Percentiles rank a stretch among this genome's conserved stretches.
Evolutionary conservation across 2,329 filamentous ascomycete species (phyloP).

Genomic region (Sporothrix variecibatus): DNA sequence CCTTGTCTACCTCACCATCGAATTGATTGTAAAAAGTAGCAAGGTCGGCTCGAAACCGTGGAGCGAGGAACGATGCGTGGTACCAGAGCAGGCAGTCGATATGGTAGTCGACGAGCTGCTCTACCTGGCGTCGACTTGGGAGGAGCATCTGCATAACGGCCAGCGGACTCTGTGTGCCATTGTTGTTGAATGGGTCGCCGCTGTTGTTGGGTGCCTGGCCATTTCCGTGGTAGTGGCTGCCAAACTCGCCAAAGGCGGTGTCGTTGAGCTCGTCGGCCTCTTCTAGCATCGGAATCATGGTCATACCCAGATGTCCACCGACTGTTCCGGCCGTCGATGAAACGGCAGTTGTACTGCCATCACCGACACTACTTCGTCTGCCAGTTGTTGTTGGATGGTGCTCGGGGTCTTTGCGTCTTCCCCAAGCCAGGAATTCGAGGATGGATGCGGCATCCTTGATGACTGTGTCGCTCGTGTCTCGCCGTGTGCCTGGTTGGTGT

Average conservation of each 20-base stretch:
- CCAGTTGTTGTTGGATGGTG: constrained; percentile 20
- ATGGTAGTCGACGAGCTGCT: constrained; percentile 34
- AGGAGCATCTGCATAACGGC: constrained; percentile 33
- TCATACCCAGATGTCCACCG: background rate
- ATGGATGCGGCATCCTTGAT: constrained; percentile 48
- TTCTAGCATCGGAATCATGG: background rate
- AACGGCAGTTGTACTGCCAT: background rate
- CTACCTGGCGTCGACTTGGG: constrained; percentile 29
- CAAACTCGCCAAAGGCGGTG: background rate
- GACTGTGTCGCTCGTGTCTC: constrained; percentile 33
- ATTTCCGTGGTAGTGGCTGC: background rate
- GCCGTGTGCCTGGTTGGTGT: background rate
- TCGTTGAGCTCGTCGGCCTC: background rate
- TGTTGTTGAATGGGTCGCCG: background rate
- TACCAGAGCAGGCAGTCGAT: constrained; percentile 34
- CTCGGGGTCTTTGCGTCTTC: constrained; percentile 45
- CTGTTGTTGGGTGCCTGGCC: background rate
- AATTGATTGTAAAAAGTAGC: constrained; percentile 42
- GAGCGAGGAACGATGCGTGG: constrained; percentile 34
- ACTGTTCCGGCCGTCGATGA: background rate
- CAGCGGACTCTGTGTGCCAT: constrained; percentile 17
- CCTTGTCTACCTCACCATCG: constrained; percentile 37
- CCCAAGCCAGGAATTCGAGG: constrained; percentile 52
- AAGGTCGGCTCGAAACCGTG: constrained; percentile 43
- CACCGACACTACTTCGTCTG: background rate